These are phyloP conservation scores for Saccharomycopsis hybrid DNA, from an alignment of 1,139 yeast genomes.

Conservation along the genomic window DNA sequence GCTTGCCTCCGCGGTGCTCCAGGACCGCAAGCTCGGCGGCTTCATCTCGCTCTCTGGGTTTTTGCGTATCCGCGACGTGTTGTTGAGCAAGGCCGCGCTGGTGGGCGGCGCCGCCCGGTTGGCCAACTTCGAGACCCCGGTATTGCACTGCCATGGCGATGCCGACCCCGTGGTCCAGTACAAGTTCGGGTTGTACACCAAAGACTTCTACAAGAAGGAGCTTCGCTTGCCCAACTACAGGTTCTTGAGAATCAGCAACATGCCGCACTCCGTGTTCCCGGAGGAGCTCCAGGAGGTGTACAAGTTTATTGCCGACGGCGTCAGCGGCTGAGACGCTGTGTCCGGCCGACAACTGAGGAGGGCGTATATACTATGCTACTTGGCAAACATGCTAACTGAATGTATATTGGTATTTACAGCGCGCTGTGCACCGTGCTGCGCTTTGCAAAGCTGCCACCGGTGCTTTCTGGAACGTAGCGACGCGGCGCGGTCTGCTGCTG, in stretches of 20 bases:
- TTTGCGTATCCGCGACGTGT: constrained; percentile 44
- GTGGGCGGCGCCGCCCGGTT: constrained; percentile 22
- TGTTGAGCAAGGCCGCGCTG: constrained; percentile 31
- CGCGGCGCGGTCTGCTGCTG: no score
- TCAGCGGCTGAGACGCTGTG: no score
- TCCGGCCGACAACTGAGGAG: no score
- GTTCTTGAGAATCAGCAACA: constrained; percentile 55
- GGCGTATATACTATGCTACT: no score
- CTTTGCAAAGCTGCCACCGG: no score
- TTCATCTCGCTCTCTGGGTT: constrained; percentile 76
- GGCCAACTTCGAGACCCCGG: constrained; percentile 59
- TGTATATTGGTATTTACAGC: no score
- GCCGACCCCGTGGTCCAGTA: constrained; percentile 60
- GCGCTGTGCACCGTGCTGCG: no score
- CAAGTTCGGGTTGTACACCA: constrained; percentile 42
- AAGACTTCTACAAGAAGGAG: constrained; percentile 36
- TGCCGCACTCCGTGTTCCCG: constrained; percentile 63
- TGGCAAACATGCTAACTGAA: no score
- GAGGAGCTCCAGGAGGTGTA: constrained; percentile 58
- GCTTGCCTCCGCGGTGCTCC: constrained; percentile 37
- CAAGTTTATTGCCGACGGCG: constrained; percentile 41
- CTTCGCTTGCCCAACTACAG: constrained; percentile 48
- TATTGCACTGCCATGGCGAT: constrained; percentile 87
- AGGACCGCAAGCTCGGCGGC: constrained; percentile 69
- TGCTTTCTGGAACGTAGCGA: no score